Conservation (phyloP, 1,284 basidiomycete genomes). For the Ceratobasidium sp. region DNA sequence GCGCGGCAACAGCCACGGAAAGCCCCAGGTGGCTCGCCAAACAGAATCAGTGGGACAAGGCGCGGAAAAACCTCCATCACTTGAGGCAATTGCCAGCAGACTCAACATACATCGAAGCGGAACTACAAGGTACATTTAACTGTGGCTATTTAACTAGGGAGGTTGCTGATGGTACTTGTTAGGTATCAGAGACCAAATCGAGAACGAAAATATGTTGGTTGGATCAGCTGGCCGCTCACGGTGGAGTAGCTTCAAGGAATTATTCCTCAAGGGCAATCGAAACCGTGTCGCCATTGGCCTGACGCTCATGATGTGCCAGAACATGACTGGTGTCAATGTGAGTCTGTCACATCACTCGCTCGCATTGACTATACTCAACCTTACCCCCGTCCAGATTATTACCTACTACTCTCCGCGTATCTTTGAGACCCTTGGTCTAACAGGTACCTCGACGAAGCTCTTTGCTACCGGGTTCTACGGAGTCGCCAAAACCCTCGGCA, state of each 20-base stretch:
- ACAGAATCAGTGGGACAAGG: slow-evolving; percentile 43
- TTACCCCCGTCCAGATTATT: slow-evolving; percentile 45
- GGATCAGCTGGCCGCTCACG: slow-evolving; percentile 43
- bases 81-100: slow-evolving; percentile 45
- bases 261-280: slow-evolving; percentile 43
- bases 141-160: slow-evolving; percentile 4
- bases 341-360: no score
- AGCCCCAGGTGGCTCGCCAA: slow-evolving; percentile 48
- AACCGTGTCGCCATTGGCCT: slow-evolving; percentile 45
- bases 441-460: slow-evolving; percentile 43
- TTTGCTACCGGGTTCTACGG: slow-evolving; percentile 53
- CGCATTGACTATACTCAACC: slow-evolving; percentile 33
- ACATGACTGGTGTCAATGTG: slow-evolving; percentile 46
- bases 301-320: slow-evolving; percentile 47
- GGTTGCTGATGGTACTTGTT: no score
- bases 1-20: slow-evolving; percentile 45
- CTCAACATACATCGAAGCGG: slow-evolving; percentile 44
- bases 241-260: slow-evolving; percentile 43
- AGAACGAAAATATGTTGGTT: slow-evolving; percentile 43
- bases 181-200: slow-evolving; percentile 38
- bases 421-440: slow-evolving; percentile 49
- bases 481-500: slow-evolving; percentile 49
- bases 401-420: slow-evolving; percentile 48
- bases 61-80: slow-evolving; percentile 42
- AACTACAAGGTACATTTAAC: slow-evolving; percentile 8